Evolutionary conservation across 2,329 filamentous ascomycete species (phyloP).

Genomic region (Fusarium humuli): DNA sequence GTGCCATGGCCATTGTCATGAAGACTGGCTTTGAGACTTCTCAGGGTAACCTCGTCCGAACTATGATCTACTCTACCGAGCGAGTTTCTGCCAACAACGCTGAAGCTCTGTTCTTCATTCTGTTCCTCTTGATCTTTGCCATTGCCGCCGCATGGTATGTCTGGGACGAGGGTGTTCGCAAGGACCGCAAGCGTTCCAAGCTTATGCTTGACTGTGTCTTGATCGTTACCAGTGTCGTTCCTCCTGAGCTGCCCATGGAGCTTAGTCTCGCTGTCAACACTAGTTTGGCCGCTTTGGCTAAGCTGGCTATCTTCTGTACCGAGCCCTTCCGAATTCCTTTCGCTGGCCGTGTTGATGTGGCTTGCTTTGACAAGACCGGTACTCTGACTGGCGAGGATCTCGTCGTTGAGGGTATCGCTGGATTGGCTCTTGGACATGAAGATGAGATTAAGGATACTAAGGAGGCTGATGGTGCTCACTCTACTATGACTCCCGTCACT

Average conservation of each 20-base stretch:
- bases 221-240: constrained; percentile 97
- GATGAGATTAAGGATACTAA: constrained; percentile 71
- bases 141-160: constrained; percentile 99
- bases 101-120: constrained; percentile 95
- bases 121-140: constrained; percentile 96
- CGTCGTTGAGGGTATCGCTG: constrained; percentile 96
- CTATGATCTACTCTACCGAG: constrained; percentile 99
- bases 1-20: constrained; percentile 91
- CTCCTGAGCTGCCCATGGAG: constrained; percentile 98
- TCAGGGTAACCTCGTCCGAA: constrained; percentile 95
- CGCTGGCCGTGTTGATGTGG: constrained; percentile 92
- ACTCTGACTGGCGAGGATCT: constrained; percentile 96
- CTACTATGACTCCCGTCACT: constrained; percentile 77
- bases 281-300: constrained; percentile 91
- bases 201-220: constrained; percentile 95
- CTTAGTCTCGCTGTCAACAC: constrained; percentile 97
- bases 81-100: constrained; percentile 98
- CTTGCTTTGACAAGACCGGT: constrained; percentile 98
- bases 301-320: constrained; percentile 97
- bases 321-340: constrained; percentile 98
- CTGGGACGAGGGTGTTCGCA: constrained; percentile 94
- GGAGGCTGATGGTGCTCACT: constrained; percentile 85
- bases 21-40: constrained; percentile 99
- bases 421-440: constrained; percentile 77
- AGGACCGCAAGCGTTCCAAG: constrained; percentile 97